Evolutionary conservation across 2,329 filamentous ascomycete genomes (phyloP), one percentile per base, ranked within the genome.

Genomic region (Aspergillus clavatus): DNA sequence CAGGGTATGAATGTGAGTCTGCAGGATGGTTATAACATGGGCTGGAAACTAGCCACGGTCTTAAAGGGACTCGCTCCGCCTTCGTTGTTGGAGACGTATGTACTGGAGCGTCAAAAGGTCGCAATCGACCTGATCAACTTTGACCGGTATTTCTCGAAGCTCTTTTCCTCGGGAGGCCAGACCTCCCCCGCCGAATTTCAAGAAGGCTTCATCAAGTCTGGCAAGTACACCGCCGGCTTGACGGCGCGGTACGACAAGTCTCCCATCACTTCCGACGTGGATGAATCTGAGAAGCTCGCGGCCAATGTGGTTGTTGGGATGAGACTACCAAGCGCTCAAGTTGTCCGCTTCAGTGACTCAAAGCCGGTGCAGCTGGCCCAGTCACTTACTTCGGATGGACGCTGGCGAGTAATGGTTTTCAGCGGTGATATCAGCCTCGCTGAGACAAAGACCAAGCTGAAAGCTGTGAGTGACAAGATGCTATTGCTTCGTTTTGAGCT

Each of bases 1-100:
- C 84, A 86, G 66, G 84, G 73, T 1, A 72, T 72, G 70, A 72
- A 72, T 43, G 67, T 70, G 33, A 68, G 66, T 11, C 62, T 84
- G 47, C 81, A 84, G 54, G 82, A 84, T 50, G 57, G 72, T 11
- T 78, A 80, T 53, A 82, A 82, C 45, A 73, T 81, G 41, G 79
- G 79, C 5, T 82, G 78, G 78, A 82, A 82, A 54, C 66, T 82
- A 5, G 76, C 69, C 0, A 65, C 70, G 21, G 66, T 80, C 1
- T 59, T 81, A 2, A 69, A 61, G 10, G 72, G 74, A 2, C 63
- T 67, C 40, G 72, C 75, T 1, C 49, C 43, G 0, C 65, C 72
- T 0, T 63, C 59, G 1, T 52, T 81, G 8, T 61, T 81, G 2
- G 63, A 74, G 51, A 80, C 78, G 1, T 81, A 81, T 43, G 72